A percentile compares a stretch with the other conserved stretches of the same genome.
phyloP scores from a whole-genome alignment of 2,329 filamentous ascomycete species.

The Sporothrix humicola region DNA sequence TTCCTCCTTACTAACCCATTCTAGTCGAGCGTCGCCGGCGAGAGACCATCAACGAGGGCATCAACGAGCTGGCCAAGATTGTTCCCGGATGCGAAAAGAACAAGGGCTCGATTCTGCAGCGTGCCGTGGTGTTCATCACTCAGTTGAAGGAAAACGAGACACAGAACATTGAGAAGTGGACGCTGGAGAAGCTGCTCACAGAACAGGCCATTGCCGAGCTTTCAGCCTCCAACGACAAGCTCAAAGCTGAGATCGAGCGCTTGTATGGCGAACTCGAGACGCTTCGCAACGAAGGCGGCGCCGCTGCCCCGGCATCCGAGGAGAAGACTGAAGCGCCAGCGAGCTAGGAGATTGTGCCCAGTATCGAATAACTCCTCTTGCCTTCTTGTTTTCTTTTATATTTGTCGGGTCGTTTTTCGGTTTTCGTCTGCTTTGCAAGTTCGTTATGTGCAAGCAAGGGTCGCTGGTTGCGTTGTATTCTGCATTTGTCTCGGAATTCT shows the following conservation, averaged over 20 bases:
- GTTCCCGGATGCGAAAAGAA: conserved; percentile 98
- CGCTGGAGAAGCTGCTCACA: conserved; percentile 84
- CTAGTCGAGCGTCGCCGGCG: conserved; percentile 92
- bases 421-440: not conserved
- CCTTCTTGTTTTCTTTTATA: not conserved
- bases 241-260: conserved; percentile 79
- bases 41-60: conserved; percentile 98
- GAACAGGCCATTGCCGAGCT: conserved; percentile 90
- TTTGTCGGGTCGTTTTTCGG: not conserved
- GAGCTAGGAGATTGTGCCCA: conserved; percentile 30
- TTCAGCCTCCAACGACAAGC: conserved; percentile 83
- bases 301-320: conserved; percentile 61
- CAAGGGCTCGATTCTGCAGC: conserved; percentile 94
- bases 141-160: conserved; percentile 94
- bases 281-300: conserved; percentile 71
- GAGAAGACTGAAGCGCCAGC: conserved; percentile 46
- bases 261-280: conserved; percentile 78
- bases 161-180: conserved; percentile 94
- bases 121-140: conserved; percentile 91
- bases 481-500: not conserved
- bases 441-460: too few relatives aligned
- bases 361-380: not conserved
- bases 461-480: too few relatives aligned
- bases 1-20: not conserved
- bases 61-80: conserved; percentile 97